Evolutionary conservation across 768 basidiomycete genomes (phyloP), one percentile per base, ranked within the genome.

Genomic region (Terana coerulea): DNA sequence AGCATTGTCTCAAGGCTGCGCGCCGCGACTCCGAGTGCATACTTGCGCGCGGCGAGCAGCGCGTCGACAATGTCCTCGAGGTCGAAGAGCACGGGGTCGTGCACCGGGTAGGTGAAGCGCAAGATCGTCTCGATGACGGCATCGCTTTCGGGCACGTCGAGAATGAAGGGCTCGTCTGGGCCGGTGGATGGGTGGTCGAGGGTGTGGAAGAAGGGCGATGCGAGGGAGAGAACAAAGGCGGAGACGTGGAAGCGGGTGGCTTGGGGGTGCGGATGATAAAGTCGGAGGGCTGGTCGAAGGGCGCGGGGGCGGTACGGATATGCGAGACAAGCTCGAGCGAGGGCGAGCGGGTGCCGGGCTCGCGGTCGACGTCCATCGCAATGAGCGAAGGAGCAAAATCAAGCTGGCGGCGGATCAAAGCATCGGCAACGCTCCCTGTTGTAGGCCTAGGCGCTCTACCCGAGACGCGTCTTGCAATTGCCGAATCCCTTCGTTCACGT

Each of bases 121-220:
- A 89, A 72, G 22, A 88, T 66, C 5, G 70, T 62, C 33, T 78
- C 72, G 2, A 89, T 57, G 3, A 70, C 67, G 5, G 62, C 57
- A 19, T 69, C 66, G 36, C 69, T 44, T 60, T 89, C 87, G 2
- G 81, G 69, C 3, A 87, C 70, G 1, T 80, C 76, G 25, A 89
- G 72, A 42, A 78, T 57, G 9, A 80, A 79, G 22, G 66, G 61
- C 14, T 56, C 53, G 15, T 61, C 60, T 26, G 66, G 59, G 28
- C 34, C 66, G 8, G 47, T 19, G 11, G 52, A 30, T 51, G 74
- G 67, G 55, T 86, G 84, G 4, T 86, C 84, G 15, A 88, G 69
- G 49, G 83, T 77, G 46, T 66, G 63, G 66, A 88, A 90, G 67
- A 88, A 84, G 2, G 81, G 74, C 5, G 87, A 88, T 1, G 83